Base-by-base conservation (phyloP, 345 rosid genomes). In the Gossypium thurberi region DNA sequence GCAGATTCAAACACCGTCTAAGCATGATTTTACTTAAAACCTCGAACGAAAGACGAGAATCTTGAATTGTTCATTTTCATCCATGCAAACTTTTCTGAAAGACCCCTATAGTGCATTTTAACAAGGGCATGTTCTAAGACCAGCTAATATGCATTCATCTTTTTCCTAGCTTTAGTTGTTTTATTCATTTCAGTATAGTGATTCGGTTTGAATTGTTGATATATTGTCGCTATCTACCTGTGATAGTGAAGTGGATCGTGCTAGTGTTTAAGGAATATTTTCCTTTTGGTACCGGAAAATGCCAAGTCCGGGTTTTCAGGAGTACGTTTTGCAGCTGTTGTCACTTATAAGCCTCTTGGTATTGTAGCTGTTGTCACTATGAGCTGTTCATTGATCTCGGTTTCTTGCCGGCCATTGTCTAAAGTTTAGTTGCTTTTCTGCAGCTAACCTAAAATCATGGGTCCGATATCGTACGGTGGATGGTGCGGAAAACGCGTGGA, bases 391-490 rank as follows among this genome's bases (percentile, higher is more conserved):
- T 69, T 73, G 57, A 61, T 75, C 42, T 42, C 13, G 62, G 78
- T 76, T 48, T 74, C 17, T 37, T 23, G 5, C 18, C 5, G 7
- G 37, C 62, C 42, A 33, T 15, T 75, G 3, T 51, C 55, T 65
- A 53, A 65, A 12, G 42, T 43, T 33, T 21, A 65, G 21, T 25
- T 64, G 67, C 65, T 69, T 68, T 70, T 67, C 70, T 82, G 88
- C 87, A 90, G 92, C 44, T 87, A 67, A 81, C 3, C 75, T 72
- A 76, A 33, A 79, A 68, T 55, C 68, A 23, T 66, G 70, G 67
- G 74, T 78, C 78, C 72, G 78, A 77, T 75, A 75, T 44, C 18
- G 56, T 42, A 58, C 68, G 25, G 18, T 3, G 33, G 40, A 33
- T 12, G 56, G 58, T 44, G 43, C 9, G 44, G 21, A 14, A 20